Base-by-base conservation (phyloP, 768 basidiomycete species). In the Fomitopsis pulvina region DNA sequence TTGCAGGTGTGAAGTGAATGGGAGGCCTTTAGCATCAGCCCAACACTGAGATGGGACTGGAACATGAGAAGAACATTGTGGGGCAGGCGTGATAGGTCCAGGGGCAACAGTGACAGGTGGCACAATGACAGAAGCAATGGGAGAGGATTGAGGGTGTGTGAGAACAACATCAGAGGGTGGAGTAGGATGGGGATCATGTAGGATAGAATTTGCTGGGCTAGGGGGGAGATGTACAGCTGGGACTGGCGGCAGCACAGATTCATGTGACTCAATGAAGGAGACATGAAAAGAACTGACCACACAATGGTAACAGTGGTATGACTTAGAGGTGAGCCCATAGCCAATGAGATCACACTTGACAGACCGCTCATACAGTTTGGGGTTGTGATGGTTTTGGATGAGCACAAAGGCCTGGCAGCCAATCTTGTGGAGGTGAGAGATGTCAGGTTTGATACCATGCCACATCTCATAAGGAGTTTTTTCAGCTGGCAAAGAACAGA, bases 271-370 rank as follows among this genome's bases (percentile, higher is more conserved):
- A 21, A 57, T 52, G 47, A 64, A 63, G 0, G 41, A 18, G 7
- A 62, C 57, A 29, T 62, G 50, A n/a, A 52, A 51, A 10, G 60
- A 55, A 1, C 34, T 7, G 7, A 56, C n/a, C n/a, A 57, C 40
- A 12, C 29, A 34, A 29, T 66, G 52, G 32, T 54, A 62, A 24
- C 57, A 62, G 0, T 58, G 48, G 39, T 63, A 65, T 2, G 56
- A 52, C 44, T 64, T 63, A 0, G 65, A 60, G 22, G 56, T 37
- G 4, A 47, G 20, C 2, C 30, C 39, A 37, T 63, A 66, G 3
- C 64, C 61, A 18, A 40, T 40, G 39, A 40, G 39, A 40, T 9
- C 39, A 40, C 39, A 40, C 39, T 40, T 18, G 16, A 40, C 16
- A 18, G 39, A 40, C 9, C 39, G 39, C 8, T 40, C 39, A 40